A percentile compares a stretch with the other conserved stretches of the same genome.
phyloP scores from a whole-genome alignment of 768 basidiomycete genomes.

The Trametes punicea region DNA sequence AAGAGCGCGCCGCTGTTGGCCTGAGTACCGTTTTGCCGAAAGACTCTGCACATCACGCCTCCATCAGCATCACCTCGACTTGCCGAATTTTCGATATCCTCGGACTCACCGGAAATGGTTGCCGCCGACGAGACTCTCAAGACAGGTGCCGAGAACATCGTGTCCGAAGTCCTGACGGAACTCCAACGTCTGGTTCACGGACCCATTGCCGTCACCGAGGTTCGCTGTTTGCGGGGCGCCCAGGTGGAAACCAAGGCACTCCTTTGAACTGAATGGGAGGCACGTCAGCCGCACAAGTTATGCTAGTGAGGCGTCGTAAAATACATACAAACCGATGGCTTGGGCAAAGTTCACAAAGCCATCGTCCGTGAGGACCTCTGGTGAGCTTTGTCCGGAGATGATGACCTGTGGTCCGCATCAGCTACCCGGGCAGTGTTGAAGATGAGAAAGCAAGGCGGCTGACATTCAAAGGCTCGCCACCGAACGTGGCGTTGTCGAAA shows the following conservation, averaged over 20 bases:
- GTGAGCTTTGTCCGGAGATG: constrained; percentile 60
- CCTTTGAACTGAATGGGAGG: constrained; percentile 28
- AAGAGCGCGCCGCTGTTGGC: constrained; percentile 34
- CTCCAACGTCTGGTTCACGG: constrained; percentile 42
- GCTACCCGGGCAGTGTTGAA: not conserved
- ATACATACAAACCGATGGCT: constrained; percentile 58
- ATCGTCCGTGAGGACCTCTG: constrained; percentile 50
- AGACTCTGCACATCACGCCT: constrained; percentile 19
- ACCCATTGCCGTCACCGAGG: constrained; percentile 47
- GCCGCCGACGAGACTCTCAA: constrained; percentile 39
- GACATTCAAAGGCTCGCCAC: constrained; percentile 50
- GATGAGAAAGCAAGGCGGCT: not conserved
- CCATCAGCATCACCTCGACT: not conserved
- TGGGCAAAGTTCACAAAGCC: constrained; percentile 58
- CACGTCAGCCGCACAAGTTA: not conserved
- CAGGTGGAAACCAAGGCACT: constrained; percentile 32
- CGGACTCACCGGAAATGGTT: constrained; percentile 42
- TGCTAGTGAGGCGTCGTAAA: not conserved
- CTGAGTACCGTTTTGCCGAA: constrained; percentile 29
- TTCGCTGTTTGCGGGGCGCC: constrained; percentile 41
- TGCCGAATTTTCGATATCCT: no score
- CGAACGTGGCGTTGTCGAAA: constrained; percentile 36
- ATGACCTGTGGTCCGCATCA: constrained; percentile 41
- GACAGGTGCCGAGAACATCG: constrained; percentile 39
- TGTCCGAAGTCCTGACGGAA: constrained; percentile 43